A percentile compares a stretch with the other conserved stretches of the same genome.
Conservation (phyloP, 768 basidiomycete species). For the Boletus barrowsii region DNA sequence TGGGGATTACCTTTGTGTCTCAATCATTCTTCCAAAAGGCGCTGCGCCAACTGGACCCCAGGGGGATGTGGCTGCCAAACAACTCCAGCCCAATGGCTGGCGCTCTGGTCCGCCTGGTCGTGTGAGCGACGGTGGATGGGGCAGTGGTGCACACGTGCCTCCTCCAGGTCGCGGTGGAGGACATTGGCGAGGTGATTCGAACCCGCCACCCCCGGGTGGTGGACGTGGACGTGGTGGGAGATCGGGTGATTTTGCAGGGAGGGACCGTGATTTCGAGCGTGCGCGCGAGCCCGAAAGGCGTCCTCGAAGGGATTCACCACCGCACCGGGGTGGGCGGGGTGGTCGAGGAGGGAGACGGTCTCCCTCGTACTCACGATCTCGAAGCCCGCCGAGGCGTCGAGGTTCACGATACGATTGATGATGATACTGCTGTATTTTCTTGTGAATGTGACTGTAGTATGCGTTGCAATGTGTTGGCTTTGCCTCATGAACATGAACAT, state of each 20-base stretch:
- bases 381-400: slow-evolving; percentile 41
- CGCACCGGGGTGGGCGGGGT: slow-evolving; percentile 44
- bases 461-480: not conserved
- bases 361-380: slow-evolving; percentile 36
- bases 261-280: slow-evolving; percentile 38
- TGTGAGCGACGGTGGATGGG: slow-evolving; percentile 51
- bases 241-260: slow-evolving; percentile 31
- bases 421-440: slow-evolving; percentile 6
- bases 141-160: slow-evolving; percentile 35
- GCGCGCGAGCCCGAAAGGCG: slow-evolving; percentile 46
- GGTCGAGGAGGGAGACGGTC: slow-evolving; percentile 42
- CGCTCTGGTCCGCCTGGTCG: slow-evolving; percentile 35
- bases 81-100: slow-evolving; percentile 35
- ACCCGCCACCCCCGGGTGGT: slow-evolving; percentile 41
- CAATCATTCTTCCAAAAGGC: slow-evolving; percentile 74
- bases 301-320: slow-evolving; percentile 47
- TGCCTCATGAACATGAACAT: too few relatives aligned
- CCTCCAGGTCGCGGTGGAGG: slow-evolving; percentile 54
- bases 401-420: slow-evolving; percentile 32
- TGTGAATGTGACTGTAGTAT: not conserved
- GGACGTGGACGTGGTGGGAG: slow-evolving; percentile 44
- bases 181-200: slow-evolving; percentile 74
- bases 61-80: slow-evolving; percentile 41
- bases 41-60: slow-evolving; percentile 41
- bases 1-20: slow-evolving; percentile 73